Evolutionary conservation across 768 basidiomycete genomes (phyloP).

Genomic region (Boletus barrowsii): DNA sequence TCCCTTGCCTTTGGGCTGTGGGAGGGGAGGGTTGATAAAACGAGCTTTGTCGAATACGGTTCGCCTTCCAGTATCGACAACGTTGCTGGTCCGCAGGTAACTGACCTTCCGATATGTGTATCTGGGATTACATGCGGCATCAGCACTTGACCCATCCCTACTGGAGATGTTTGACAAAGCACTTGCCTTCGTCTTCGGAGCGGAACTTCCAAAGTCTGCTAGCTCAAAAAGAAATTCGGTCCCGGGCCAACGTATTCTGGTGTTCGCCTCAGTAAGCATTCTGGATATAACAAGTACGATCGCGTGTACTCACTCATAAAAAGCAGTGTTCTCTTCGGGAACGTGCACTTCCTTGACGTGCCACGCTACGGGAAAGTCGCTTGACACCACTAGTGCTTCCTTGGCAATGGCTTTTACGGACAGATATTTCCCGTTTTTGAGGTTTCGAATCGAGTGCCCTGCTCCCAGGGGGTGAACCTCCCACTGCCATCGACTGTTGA

Average conservation of each 20-base stretch:
- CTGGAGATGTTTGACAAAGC: not conserved
- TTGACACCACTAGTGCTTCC: constrained; percentile 22
- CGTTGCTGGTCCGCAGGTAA: constrained; percentile 23
- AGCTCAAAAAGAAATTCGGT: constrained; percentile 28
- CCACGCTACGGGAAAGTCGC: constrained; percentile 30
- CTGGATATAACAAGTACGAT: not conserved
- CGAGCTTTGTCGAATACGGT: constrained; percentile 26
- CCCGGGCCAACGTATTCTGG: constrained; percentile 31
- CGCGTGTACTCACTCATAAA: constrained; percentile 22
- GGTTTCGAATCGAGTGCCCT: constrained; percentile 30
- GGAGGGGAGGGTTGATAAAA: constrained; percentile 27
- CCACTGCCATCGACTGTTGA: constrained; percentile 19
- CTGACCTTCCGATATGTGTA: constrained; percentile 26
- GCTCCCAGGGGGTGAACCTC: constrained; percentile 29
- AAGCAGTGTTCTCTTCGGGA: constrained; percentile 25
- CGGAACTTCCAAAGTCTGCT: constrained; percentile 22
- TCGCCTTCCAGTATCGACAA: constrained; percentile 31
- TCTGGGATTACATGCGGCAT: constrained; percentile 5
- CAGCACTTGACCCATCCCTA: not conserved
- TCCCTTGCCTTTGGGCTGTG: constrained; percentile 6
- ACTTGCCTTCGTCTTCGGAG: constrained; percentile 30
- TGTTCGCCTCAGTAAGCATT: not conserved
- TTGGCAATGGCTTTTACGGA: constrained; percentile 25
- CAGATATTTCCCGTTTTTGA: constrained; percentile 31
- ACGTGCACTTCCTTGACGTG: constrained; percentile 24